Conservation (phyloP, 2,329 filamentous ascomycete genomes). For the Microdochium paspali region DNA sequence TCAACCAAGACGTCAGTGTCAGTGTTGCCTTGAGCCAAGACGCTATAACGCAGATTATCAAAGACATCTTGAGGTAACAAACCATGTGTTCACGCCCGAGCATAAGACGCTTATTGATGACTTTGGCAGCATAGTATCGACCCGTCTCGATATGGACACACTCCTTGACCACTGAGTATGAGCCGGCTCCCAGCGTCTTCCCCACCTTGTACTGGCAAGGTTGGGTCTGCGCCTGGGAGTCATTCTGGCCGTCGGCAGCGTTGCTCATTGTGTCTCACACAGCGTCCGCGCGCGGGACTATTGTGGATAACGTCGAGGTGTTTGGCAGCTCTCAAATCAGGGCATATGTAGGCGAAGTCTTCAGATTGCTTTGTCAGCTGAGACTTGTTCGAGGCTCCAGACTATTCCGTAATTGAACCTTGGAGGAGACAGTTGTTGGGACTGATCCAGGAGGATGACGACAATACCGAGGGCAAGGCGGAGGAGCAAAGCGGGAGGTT, state of each 20-base stretch:
- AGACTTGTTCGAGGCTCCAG: too few species aligned
- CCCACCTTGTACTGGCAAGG: constrained; percentile 98
- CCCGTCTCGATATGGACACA: constrained; percentile 98
- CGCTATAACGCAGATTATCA: not conserved
- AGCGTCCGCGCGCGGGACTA: not conserved
- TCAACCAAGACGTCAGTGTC: constrained; percentile 1
- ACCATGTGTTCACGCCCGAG: constrained; percentile 98
- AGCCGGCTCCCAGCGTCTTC: constrained; percentile 92
- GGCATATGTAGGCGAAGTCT: too few species aligned
- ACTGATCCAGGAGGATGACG: too few species aligned
- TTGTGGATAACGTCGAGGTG: not conserved
- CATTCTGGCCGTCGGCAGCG: constrained; percentile 11
- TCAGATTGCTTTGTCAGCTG: too few species aligned
- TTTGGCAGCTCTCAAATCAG: too few species aligned
- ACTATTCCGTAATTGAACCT: too few species aligned
- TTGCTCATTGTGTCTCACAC: constrained; percentile 10
- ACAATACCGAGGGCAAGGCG: not conserved
- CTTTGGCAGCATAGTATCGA: constrained; percentile 96
- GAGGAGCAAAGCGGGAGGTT: too few species aligned
- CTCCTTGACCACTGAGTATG: constrained; percentile 97
- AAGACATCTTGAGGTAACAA: constrained; percentile 11
- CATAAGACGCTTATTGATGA: constrained; percentile 99
- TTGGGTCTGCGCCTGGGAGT: constrained; percentile 59
- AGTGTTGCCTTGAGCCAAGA: not conserved
- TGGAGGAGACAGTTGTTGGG: too few species aligned